Evolutionary conservation across 2,329 filamentous ascomycete species (phyloP).

Genomic region (Phialemonium atrogriseum): DNA sequence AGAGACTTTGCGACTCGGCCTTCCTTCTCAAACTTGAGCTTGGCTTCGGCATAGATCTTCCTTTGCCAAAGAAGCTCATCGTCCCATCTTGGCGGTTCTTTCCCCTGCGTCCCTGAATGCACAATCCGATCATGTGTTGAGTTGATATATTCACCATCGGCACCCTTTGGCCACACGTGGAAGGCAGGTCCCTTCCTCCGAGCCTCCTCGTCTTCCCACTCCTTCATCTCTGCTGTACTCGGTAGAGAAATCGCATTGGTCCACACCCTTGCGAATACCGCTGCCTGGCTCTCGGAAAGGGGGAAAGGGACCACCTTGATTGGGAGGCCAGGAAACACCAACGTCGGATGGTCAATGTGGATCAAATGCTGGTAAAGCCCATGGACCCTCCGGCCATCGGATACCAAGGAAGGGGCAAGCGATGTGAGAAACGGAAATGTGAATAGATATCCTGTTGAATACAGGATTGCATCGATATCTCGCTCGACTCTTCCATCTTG

Average conservation of each 20-base stretch:
- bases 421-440: slow-evolving; percentile 63
- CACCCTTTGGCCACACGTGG: slow-evolving; percentile 43
- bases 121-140: slow-evolving; percentile 54
- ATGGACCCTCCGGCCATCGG: slow-evolving; percentile 60
- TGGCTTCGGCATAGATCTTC: slow-evolving; percentile 58
- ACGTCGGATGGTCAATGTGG: slow-evolving; percentile 64
- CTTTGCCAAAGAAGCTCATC: slow-evolving; percentile 66
- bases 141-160: slow-evolving; percentile 65
- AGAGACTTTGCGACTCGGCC: slow-evolving; percentile 59
- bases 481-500: slow-evolving; percentile 54
- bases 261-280: slow-evolving; percentile 70
- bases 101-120: slow-evolving; percentile 45
- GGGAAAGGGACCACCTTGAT: slow-evolving; percentile 87
- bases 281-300: slow-evolving; percentile 68
- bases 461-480: slow-evolving; percentile 68
- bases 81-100: slow-evolving; percentile 64
- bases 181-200: slow-evolving; percentile 30
- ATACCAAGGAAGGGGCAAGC: slow-evolving; percentile 46
- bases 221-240: slow-evolving; percentile 51
- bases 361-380: slow-evolving; percentile 76
- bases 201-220: slow-evolving; percentile 60
- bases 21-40: slow-evolving; percentile 59
- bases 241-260: slow-evolving; percentile 63
- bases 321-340: slow-evolving; percentile 68
- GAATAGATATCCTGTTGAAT: slow-evolving; percentile 87